Evolutionary conservation across 2,329 filamentous ascomycete species (phyloP), one percentile per base, ranked within the genome.

Genomic region (Neofusicoccum sp.): DNA sequence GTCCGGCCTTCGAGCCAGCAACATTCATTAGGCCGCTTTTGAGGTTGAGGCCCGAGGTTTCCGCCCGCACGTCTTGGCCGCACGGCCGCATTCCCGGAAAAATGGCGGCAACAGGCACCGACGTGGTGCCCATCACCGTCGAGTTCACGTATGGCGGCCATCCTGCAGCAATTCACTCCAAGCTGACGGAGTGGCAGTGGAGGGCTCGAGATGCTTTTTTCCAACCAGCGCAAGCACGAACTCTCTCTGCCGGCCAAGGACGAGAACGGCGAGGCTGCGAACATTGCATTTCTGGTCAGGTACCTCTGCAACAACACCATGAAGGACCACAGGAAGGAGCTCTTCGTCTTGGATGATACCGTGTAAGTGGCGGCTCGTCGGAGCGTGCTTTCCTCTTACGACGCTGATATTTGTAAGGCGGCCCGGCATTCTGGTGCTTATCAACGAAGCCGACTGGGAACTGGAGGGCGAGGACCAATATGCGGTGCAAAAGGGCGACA

Each of bases 401-500:
- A 11, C 12, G 45, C 31, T 31, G 30, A 60, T 62, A 68, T 47
- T 26, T 16, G n/a, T 28, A 61, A 98, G 93, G 63, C 92, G 95
- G 58, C 95, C 95, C 4, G 95, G 95, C 2, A 96, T 99, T 73
- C 84, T 99, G 44, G 93, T 97, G 30, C 82, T 99, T 61, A 96
- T 99, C 75, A 99, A 99, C 73, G 95, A 99, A 69, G 91, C 92
- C 28, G 95, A 99, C 75, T 99, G 95, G 95, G 95, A 98, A 75
- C 84, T 99, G 11, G 95, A 98, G 76, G 95, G 93, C 16, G 93
- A 98, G 76, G 92, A 95, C 72, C 84, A 86, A 66, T 98, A 98
- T 72, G 88, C 92, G 76, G 78, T 99, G 61, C 87, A 93, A 76
- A 76, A 81, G 63, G 84, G 87, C 62, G 95, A 99, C 78, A 93